Evolutionary conservation across 208 protist species (phyloP).

Genomic region (Zelonia costaricensis): DNA sequence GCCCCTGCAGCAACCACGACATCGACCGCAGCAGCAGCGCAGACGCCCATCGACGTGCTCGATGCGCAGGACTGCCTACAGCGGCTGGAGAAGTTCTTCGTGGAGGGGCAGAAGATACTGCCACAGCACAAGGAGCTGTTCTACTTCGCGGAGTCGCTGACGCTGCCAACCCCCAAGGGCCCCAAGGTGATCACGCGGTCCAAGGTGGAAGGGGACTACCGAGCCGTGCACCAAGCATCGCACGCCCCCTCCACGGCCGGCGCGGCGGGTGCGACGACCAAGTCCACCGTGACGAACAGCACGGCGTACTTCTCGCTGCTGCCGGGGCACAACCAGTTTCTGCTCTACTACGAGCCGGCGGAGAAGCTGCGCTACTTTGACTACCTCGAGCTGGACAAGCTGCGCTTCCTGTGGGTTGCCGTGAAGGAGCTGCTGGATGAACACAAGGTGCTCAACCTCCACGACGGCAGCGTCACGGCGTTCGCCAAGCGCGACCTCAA

Average conservation of each 20-base stretch:
- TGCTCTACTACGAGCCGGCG: constrained; percentile 63
- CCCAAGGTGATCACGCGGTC: constrained; percentile 56
- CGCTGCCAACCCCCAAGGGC: constrained; percentile 69
- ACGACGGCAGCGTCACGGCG: constrained; percentile 63
- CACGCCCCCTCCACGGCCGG: constrained; percentile 14
- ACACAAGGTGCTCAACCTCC: constrained; percentile 49
- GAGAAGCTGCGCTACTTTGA: constrained; percentile 50
- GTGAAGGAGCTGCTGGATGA: constrained; percentile 71
- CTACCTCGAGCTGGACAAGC: constrained; percentile 76
- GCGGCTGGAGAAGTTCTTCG: constrained; percentile 58
- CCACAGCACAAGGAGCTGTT: constrained; percentile 49
- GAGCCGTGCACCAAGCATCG: constrained; percentile 9
- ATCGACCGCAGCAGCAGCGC: neutral
- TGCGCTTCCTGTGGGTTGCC: constrained; percentile 74
- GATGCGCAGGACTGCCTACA: constrained; percentile 40
- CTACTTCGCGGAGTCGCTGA: constrained; percentile 51
- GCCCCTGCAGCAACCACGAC: neutral
- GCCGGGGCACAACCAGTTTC: constrained; percentile 68
- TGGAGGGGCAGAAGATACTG: constrained; percentile 44
- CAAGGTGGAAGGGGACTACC: constrained; percentile 54
- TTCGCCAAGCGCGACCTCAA: constrained; percentile 63
- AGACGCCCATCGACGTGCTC: constrained; percentile 23
- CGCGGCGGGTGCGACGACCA: constrained; percentile 15
- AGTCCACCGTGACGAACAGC: constrained; percentile 48
- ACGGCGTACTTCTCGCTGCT: constrained; percentile 67